These are phyloP conservation scores for Mycena floridula DNA, from an alignment of 768 basidiomycete species.

Conservation along the genomic window DNA sequence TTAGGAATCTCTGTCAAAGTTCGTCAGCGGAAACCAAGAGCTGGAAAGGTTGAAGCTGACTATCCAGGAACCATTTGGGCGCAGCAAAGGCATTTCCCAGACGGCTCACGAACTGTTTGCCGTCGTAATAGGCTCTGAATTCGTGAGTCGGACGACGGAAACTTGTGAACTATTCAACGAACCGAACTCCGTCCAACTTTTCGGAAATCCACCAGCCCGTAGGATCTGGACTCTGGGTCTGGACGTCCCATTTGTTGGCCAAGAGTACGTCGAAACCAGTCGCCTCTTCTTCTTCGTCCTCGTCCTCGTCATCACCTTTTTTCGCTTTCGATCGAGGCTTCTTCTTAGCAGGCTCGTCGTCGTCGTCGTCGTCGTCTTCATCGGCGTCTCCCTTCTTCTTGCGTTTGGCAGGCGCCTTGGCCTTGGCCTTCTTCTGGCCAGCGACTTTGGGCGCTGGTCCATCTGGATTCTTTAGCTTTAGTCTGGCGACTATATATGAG, in stretches of 20 bases:
- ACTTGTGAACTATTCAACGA: conserved; percentile 8
- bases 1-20: conserved; percentile 40
- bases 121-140: conserved; percentile 47
- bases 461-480: conserved; percentile 35
- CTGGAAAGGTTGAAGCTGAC: conserved; percentile 23
- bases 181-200: conserved; percentile 59
- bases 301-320: conserved; percentile 20
- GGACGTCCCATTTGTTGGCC: conserved; percentile 50
- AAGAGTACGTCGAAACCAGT: conserved; percentile 34
- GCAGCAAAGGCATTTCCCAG: conserved; percentile 54
- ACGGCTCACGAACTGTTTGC: conserved; percentile 45
- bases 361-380: conserved; percentile 4
- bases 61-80: conserved; percentile 51
- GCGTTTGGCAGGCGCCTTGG: not conserved
- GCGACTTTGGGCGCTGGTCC: conserved; percentile 13
- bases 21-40: not conserved
- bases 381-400: conserved; percentile 3
- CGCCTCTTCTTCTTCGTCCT: conserved; percentile 25
- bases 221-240: conserved; percentile 44
- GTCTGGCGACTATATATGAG: conserved; percentile 42
- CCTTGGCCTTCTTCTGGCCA: conserved; percentile 7
- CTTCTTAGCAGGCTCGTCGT: conserved; percentile 10
- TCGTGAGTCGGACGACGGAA: not conserved
- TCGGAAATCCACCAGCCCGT: conserved; percentile 59
- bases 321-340: conserved; percentile 16